A percentile compares a stretch with the other conserved stretches of the same genome.
phyloP scores from a whole-genome alignment of 1,284 basidiomycete species.

The Cystobasidiaceae sp. region DNA sequence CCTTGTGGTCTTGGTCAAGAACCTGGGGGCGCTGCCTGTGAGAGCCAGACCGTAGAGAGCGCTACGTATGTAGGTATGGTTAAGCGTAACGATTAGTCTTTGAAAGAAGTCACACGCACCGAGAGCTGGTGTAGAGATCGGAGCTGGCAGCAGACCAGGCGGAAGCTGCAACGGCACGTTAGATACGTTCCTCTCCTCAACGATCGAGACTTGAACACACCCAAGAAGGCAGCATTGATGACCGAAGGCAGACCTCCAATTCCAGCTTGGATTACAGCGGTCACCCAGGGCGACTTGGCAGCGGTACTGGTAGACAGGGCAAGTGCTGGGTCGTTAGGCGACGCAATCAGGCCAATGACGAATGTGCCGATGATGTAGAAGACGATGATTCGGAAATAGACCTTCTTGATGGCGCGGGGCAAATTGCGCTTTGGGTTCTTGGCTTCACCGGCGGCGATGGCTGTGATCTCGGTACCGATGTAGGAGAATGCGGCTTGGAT shows the following conservation, averaged over 20 bases:
- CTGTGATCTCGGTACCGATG: conserved; percentile 72
- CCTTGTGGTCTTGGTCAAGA: conserved; percentile 62
- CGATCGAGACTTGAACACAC: neutral
- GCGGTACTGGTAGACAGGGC: conserved; percentile 33
- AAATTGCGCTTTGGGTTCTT: conserved; percentile 46
- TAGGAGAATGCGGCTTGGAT: conserved; percentile 69
- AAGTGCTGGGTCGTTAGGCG: conserved; percentile 8
- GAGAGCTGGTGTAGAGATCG: conserved; percentile 55
- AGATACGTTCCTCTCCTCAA: conserved; percentile 29
- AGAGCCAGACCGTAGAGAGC: conserved; percentile 53
- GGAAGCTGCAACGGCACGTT: conserved; percentile 38
- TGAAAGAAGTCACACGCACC: too few relatives aligned
- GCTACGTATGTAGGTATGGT: neutral
- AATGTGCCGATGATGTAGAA: conserved; percentile 58
- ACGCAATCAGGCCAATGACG: conserved; percentile 26
- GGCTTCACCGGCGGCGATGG: conserved; percentile 48
- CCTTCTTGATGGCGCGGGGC: conserved; percentile 49
- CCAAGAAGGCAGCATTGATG: conserved; percentile 50
- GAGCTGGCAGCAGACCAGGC: conserved; percentile 56
- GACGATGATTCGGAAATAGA: conserved; percentile 64
- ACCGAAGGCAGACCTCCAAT: conserved; percentile 41
- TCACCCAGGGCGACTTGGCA: conserved; percentile 39
- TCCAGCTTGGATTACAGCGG: conserved; percentile 39
- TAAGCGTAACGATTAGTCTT: too few relatives aligned
- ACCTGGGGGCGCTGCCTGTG: conserved; percentile 50